Evolutionary conservation across 2,329 filamentous ascomycete species (phyloP), one percentile per base, ranked within the genome.

Genomic region (Mycocentrospora acerina): DNA sequence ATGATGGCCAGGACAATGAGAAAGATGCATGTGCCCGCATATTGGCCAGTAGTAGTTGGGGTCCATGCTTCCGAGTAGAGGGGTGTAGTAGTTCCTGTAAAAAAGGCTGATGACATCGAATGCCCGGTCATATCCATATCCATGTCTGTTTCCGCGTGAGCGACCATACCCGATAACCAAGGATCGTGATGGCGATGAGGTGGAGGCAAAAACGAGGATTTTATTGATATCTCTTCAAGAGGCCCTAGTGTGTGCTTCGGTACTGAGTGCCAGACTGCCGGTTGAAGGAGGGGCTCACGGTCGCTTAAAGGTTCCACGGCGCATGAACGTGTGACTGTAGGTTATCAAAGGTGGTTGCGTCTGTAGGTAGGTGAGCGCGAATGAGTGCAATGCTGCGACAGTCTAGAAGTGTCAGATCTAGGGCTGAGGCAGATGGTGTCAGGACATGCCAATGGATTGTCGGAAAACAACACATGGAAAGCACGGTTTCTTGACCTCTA

Each of bases 21-120:
- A 71, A 96, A 96, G 66, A 96, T 87, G 73, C 91, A 95, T 18
- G 89, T 95, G 39, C 82, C 91, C 2, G 88, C 89, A 68, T 96
- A 97, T 43, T 78, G 72, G 54, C 85, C 88, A 5, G 77, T 72
- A 24, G 72, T 83, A 18, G 62, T 69, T 4, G 91, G 91, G 2
- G 86, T 85, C 89, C 90, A 97, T 35, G 74, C 65, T 15, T 70
- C 64, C 12, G 87, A 83, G 71, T 77, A 88, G 30, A 89, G 75
- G 3, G 83, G 74, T 1, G 83, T 87, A 38, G 63, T 68, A 31
- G 80, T 79, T 40, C 73, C 70, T 48, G 76, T 80, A 53, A 83
- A 83, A 76, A 93, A 93, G 44, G 71, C 68, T 77, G 79, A 80
- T 30, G 61, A 54, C 78, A 80, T 81, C 24, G 46, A 40, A 48